A percentile compares a stretch with the other conserved stretches of the same genome.
phyloP scores from a whole-genome alignment of 164 flowering plant genomes.

The Vitis cinerea region DNA sequence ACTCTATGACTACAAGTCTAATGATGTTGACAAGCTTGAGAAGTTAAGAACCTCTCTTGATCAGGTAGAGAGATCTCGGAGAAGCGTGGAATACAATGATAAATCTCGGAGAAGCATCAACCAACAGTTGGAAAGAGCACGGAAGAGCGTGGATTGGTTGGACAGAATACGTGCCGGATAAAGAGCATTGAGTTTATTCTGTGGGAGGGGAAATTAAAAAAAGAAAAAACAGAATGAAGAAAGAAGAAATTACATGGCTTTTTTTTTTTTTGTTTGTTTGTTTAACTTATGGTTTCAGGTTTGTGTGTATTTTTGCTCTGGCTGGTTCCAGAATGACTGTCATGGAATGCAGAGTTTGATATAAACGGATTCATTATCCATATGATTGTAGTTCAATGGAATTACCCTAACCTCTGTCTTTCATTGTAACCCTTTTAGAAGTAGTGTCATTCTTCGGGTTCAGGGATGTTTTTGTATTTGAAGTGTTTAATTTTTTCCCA shows the following conservation, averaged over 20 bases:
- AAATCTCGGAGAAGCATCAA: conserved; percentile 62
- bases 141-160: conserved; percentile 82
- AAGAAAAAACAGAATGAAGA: neutral
- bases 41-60: conserved; percentile 52
- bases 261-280: too few relatives aligned
- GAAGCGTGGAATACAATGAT: conserved; percentile 71
- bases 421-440: too few relatives aligned
- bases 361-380: neutral
- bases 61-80: conserved; percentile 68
- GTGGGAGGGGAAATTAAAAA: neutral
- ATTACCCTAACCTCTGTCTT: conserved; percentile 6
- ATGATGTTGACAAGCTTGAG: conserved; percentile 40
- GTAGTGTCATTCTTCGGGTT: too few relatives aligned
- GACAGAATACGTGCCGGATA: conserved; percentile 59
- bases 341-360: neutral
- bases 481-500: too few relatives aligned
- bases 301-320: neutral
- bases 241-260: neutral
- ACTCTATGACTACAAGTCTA: conserved; percentile 37
- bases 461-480: too few relatives aligned
- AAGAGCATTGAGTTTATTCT: neutral
- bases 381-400: neutral
- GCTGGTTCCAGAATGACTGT: neutral
- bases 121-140: conserved; percentile 55
- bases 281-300: conserved; percentile 10